Percentiles rank a stretch among this genome's conserved stretches.
Conservation (phyloP, 2,329 filamentous ascomycete species). For the Sphaerostilbella broomeana region DNA sequence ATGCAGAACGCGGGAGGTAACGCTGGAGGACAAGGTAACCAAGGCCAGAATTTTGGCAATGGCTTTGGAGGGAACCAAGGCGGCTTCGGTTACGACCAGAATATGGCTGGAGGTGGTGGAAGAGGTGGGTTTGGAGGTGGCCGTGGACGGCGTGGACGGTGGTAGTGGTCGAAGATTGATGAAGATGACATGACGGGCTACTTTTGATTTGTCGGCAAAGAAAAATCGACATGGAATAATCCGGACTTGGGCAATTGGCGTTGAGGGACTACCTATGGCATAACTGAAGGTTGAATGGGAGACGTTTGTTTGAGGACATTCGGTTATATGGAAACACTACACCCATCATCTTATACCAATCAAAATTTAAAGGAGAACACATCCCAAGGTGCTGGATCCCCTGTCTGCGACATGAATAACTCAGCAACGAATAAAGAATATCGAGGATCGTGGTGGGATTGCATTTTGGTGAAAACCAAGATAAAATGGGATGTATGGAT, state of each 20-base stretch:
- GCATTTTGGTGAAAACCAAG: too few species aligned
- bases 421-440: too few species aligned
- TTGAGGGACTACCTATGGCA: conserved; percentile 1
- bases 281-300: too few species aligned
- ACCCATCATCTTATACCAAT: too few species aligned
- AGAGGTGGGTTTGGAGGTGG: conserved; percentile 25
- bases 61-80: conserved; percentile 48
- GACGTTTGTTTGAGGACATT: too few species aligned
- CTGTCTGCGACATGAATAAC: too few species aligned
- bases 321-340: too few species aligned
- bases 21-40: conserved; percentile 41
- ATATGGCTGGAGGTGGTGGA: conserved; percentile 36
- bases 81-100: conserved; percentile 45
- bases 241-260: not conserved
- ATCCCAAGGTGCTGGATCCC: too few species aligned
- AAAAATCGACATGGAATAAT: not conserved
- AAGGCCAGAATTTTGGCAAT: conserved; percentile 46
- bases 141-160: conserved; percentile 26
- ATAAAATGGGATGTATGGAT: too few species aligned
- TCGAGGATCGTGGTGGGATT: too few species aligned
- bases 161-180: conserved; percentile 15
- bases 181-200: not conserved
- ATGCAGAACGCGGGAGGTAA: conserved; percentile 44
- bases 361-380: too few species aligned
- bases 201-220: not conserved